Evolutionary conservation across 2,329 filamentous ascomycete species (phyloP).

Genomic region (Pseudogymnoascus sp.): DNA sequence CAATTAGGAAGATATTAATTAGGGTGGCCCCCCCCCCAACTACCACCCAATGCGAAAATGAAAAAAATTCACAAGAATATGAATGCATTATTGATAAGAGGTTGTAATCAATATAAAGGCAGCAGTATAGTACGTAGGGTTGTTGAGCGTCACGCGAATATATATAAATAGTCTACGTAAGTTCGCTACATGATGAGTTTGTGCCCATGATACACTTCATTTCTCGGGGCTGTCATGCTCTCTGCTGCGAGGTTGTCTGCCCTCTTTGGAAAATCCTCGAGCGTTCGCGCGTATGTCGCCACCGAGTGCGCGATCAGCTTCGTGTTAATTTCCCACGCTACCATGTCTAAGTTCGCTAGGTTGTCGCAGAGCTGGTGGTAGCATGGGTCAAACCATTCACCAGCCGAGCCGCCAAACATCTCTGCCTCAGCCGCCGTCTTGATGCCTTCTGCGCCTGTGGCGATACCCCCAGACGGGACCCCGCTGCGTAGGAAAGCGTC

Average conservation of each 20-base stretch:
- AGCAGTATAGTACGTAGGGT: too few species aligned
- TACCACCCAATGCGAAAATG: too few species aligned
- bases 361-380: conserved; percentile 60
- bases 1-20: too few species aligned
- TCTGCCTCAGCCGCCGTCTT: conserved; percentile 62
- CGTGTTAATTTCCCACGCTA: conserved; percentile 56
- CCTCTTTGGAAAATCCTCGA: conserved; percentile 59
- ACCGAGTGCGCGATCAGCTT: conserved; percentile 66
- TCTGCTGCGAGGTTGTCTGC: conserved; percentile 24
- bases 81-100: too few species aligned
- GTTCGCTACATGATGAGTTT: conserved; percentile 40
- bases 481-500: conserved; percentile 67
- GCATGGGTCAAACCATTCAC: conserved; percentile 52
- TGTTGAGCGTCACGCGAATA: too few species aligned
- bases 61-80: too few species aligned
- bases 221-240: conserved; percentile 29
- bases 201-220: conserved; percentile 45
- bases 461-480: conserved; percentile 69
- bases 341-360: conserved; percentile 50
- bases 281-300: conserved; percentile 61
- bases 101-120: too few species aligned
- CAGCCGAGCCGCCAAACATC: conserved; percentile 66
- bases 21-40: too few species aligned
- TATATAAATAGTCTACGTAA: too few species aligned
- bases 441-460: conserved; percentile 69